phyloP scores from a whole-genome alignment of 305 asterid species.

The Euphrasia arctica region DNA sequence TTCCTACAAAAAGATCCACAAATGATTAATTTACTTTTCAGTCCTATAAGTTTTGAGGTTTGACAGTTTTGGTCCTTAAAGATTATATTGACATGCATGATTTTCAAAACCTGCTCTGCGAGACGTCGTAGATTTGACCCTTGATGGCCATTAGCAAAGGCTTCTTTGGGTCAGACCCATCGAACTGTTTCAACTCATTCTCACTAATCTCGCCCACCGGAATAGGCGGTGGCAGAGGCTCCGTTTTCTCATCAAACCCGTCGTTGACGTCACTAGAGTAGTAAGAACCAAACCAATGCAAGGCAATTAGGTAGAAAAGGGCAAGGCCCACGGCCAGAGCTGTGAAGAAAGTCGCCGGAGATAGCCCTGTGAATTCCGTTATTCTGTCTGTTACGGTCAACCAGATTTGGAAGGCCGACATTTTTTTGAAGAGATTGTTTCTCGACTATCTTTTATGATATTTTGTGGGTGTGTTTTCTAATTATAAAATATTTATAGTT shows the following conservation, averaged over 20 bases:
- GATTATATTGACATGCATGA: neutral
- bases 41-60: too few species aligned
- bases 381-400: slow-evolving; percentile 62
- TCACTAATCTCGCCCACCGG: slow-evolving; percentile 66
- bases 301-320: slow-evolving; percentile 37
- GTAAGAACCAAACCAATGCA: slow-evolving; percentile 38
- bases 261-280: slow-evolving; percentile 33
- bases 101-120: slow-evolving; percentile 56
- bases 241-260: slow-evolving; percentile 45
- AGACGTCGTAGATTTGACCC: slow-evolving; percentile 80
- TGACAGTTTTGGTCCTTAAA: too few species aligned
- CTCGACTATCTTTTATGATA: too few species aligned
- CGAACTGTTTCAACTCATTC: slow-evolving; percentile 51
- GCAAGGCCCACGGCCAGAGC: slow-evolving; percentile 53
- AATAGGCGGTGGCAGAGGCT: slow-evolving; percentile 73
- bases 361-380: slow-evolving; percentile 65
- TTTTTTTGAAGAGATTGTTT: neutral
- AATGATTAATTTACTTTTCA: too few species aligned
- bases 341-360: slow-evolving; percentile 66
- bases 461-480: too few species aligned
- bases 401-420: slow-evolving; percentile 60
- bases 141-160: slow-evolving; percentile 85
- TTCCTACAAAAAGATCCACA: slow-evolving; percentile 31
- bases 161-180: slow-evolving; percentile 70
- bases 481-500: too few species aligned